phyloP scores from a whole-genome alignment of 2,329 filamentous ascomycete species.

The Pseudohalonectria lignicola region DNA sequence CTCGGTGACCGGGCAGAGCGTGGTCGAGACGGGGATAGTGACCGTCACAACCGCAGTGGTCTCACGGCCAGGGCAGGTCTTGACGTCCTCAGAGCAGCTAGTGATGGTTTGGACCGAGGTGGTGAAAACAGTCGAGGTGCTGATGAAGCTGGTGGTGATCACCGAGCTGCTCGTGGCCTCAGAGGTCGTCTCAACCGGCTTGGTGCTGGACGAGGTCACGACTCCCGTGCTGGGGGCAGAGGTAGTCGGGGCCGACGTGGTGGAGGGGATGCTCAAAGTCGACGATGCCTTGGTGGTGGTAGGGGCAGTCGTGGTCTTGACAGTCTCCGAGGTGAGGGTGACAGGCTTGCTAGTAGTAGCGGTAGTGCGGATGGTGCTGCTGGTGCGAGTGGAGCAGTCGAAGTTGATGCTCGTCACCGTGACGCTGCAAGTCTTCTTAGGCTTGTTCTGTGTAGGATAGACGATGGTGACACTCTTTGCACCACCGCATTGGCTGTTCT shows the following conservation, averaged over 20 bases:
- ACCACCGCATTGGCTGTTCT: conserved; percentile 87
- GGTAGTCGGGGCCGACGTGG: conserved; percentile 7
- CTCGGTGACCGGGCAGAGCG: conserved; percentile 17
- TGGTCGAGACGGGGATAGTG: conserved; percentile 10
- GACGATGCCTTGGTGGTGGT: conserved; percentile 7
- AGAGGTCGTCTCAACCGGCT: conserved; percentile 1
- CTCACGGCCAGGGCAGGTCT: conserved; percentile 36
- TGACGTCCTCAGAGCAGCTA: conserved; percentile 31
- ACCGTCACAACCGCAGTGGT: conserved; percentile 5
- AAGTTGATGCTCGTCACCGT: conserved; percentile 66
- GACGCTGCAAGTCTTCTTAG: conserved; percentile 53
- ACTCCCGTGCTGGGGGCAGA: conserved; percentile 6
- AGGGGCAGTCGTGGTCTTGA: conserved; percentile 5
- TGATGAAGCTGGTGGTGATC: conserved; percentile 8
- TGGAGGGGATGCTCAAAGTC: conserved; percentile 6
- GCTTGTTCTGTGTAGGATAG: conserved; percentile 40
- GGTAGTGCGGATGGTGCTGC: conserved; percentile 8
- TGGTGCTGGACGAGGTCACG: no score
- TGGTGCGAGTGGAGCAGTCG: conserved; percentile 42
- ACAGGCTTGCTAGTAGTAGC: conserved; percentile 5
- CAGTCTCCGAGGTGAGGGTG: conserved; percentile 5
- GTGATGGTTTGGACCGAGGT: conserved; percentile 38
- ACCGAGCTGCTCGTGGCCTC: conserved; percentile 4
- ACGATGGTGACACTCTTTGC: conserved; percentile 70
- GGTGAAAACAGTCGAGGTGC: conserved; percentile 28